Percentiles rank a stretch among this genome's conserved stretches.
These are phyloP conservation scores for Talaromyces sp. DNA, from an alignment of 2,329 filamentous ascomycete species.

Conservation along the genomic window DNA sequence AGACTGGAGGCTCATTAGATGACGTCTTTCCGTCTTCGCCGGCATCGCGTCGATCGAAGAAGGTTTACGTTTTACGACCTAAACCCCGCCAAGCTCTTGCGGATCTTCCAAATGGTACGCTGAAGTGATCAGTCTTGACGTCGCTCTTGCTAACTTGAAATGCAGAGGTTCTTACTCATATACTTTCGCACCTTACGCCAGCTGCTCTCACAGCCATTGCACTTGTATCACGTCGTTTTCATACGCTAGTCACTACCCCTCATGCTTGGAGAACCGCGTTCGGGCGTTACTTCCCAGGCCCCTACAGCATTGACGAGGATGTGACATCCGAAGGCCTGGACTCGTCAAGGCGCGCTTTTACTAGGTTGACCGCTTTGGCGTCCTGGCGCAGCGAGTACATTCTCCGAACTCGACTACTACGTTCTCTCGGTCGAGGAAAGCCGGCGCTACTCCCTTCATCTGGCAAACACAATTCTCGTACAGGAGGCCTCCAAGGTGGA, in stretches of 20 bases:
- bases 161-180: slow-evolving; percentile 85
- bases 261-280: slow-evolving; percentile 95
- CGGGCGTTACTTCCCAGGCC: slow-evolving; percentile 81
- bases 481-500: slow-evolving; percentile 60
- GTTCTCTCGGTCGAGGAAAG: slow-evolving; percentile 78
- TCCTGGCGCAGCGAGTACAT: slow-evolving; percentile 98
- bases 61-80: slow-evolving; percentile 47
- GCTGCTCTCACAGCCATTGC: slow-evolving; percentile 78
- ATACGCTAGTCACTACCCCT: slow-evolving; percentile 80
- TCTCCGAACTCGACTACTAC: slow-evolving; percentile 75
- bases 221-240: slow-evolving; percentile 83
- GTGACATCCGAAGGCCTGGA: slow-evolving; percentile 54
- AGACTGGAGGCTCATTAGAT: neutral
- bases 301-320: slow-evolving; percentile 54
- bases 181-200: slow-evolving; percentile 84
- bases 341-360: slow-evolving; percentile 75
- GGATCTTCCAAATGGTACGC: slow-evolving; percentile 75
- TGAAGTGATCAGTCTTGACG: neutral
- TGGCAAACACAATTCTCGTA: slow-evolving; percentile 51
- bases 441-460: slow-evolving; percentile 56
- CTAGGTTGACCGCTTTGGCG: slow-evolving; percentile 75
- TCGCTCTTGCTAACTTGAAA: neutral
- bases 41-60: slow-evolving; percentile 38
- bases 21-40: slow-evolving; percentile 8
- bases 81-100: slow-evolving; percentile 50